Base-by-base conservation (phyloP, 169 alveolate species). In the Plasmodium cynomolgi region DNA sequence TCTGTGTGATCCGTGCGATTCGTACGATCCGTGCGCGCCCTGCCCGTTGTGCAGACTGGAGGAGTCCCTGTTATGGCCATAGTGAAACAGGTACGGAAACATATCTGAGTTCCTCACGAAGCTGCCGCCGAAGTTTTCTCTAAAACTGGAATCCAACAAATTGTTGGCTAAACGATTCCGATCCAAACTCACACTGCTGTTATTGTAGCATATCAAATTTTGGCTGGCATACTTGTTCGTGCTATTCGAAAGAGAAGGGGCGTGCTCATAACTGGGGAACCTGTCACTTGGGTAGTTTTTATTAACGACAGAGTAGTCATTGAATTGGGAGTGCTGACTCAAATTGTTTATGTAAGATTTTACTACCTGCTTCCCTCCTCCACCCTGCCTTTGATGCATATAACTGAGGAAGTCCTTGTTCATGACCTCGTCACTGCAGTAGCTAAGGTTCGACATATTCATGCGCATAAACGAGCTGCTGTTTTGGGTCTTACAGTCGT, bases 301-400 rank as follows among this genome's bases (percentile, higher is more conserved):
- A 31, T 33, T 44, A 37, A 77, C 84, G 0, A 26, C 13, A 1
- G 85, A 23, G n/a, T 37, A 54, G 44, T 79, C 93, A 77, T 86
- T 86, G n/a, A 79, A 15, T 20, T 86, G 93, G 41, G 93, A 86
- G 4, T 34, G 9, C 17, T 86, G 88, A 77, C 93, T 86, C 9
- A 86, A 6, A 44, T 86, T 86, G 17, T 39, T 56, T 23, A 86
- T 58, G 71, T 86, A 86, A 1, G 93, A 77, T 7, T 77, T 77
- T 13, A 54, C 33, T 2, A 33, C 37, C 39, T 86, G 41, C 31
- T 77, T 77, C 0, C n/a, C 29, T 68, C 37, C 37, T 0, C 44
- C 72, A 26, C 68, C 47, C 2, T 31, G 23, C 31, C 81, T 41
- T 8, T 86, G 37, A 37, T 75, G 79, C 26, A 77, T 75, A 41